phyloP scores from a whole-genome alignment of 2,329 filamentous ascomycete species.

The Verticillium albo-atrum region DNA sequence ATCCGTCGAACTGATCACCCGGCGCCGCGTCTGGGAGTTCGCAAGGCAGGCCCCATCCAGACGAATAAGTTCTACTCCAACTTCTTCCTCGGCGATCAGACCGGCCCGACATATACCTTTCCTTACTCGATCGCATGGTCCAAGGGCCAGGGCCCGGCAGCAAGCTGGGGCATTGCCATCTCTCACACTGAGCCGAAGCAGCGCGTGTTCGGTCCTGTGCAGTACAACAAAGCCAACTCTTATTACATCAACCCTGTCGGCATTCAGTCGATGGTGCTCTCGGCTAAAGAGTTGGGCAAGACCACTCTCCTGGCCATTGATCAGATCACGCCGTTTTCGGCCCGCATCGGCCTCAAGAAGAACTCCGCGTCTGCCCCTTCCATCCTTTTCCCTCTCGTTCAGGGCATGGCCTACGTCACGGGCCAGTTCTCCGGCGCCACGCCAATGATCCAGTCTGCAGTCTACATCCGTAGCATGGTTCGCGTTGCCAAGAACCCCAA shows the following conservation, averaged over 20 bases:
- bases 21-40: neutral
- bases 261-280: conserved; percentile 64
- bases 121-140: conserved; percentile 62
- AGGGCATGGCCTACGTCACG: conserved; percentile 77
- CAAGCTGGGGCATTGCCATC: conserved; percentile 66
- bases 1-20: neutral
- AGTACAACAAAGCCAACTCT: conserved; percentile 46
- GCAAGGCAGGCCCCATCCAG: conserved; percentile 36
- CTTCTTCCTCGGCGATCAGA: conserved; percentile 65
- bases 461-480: conserved; percentile 61
- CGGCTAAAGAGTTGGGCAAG: conserved; percentile 60
- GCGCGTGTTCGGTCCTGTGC: conserved; percentile 52
- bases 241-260: conserved; percentile 72
- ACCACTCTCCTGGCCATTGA: conserved; percentile 45
- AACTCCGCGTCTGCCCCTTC: conserved; percentile 40
- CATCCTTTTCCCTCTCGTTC: conserved; percentile 68
- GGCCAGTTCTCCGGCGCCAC: conserved; percentile 61
- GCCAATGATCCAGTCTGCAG: conserved; percentile 62
- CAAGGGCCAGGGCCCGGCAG: conserved; percentile 48
- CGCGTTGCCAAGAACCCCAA: conserved; percentile 42
- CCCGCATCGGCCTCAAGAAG: conserved; percentile 57
- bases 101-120: conserved; percentile 60
- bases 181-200: conserved; percentile 61
- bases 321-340: conserved; percentile 44
- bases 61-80: conserved; percentile 73